These are phyloP conservation scores for Exophiala oligosperma DNA, from an alignment of 2,329 filamentous ascomycete species.

Conservation along the genomic window DNA sequence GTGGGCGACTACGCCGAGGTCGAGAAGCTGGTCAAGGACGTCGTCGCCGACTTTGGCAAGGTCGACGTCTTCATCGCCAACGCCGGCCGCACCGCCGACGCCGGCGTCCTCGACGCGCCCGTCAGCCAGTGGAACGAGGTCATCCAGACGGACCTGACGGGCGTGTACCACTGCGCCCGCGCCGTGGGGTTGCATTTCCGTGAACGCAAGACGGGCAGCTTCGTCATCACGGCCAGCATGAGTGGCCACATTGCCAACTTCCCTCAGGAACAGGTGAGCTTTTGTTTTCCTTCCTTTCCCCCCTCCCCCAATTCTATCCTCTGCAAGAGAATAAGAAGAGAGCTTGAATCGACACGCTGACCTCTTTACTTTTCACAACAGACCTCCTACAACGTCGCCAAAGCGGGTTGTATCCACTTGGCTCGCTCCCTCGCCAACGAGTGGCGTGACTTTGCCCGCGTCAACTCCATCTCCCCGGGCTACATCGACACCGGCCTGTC, in stretches of 20 bases:
- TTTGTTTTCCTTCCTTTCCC: slow-evolving; percentile 31
- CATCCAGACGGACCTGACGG: slow-evolving; percentile 83
- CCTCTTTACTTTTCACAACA: slow-evolving; percentile 9
- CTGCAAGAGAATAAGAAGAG: too few relatives aligned
- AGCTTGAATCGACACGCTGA: too few relatives aligned
- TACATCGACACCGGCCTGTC: slow-evolving; percentile 69
- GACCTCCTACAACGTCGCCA: slow-evolving; percentile 64
- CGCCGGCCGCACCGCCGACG: slow-evolving; percentile 69
- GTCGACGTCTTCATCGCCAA: slow-evolving; percentile 69
- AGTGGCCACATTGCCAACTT: slow-evolving; percentile 56
- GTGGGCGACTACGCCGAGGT: slow-evolving; percentile 59
- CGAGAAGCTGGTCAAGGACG: slow-evolving; percentile 57
- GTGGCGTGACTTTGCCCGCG: slow-evolving; percentile 68
- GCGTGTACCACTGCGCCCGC: slow-evolving; percentile 81
- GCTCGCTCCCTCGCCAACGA: slow-evolving; percentile 66
- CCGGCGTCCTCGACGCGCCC: slow-evolving; percentile 67
- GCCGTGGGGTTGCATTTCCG: slow-evolving; percentile 80
- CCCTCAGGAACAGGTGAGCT: slow-evolving; percentile 59
- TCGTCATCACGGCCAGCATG: slow-evolving; percentile 68
- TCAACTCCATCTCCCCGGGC: slow-evolving; percentile 67
- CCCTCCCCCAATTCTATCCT: not conserved
- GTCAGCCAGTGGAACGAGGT: slow-evolving; percentile 74
- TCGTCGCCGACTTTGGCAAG: slow-evolving; percentile 69
- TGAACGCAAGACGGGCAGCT: slow-evolving; percentile 62
- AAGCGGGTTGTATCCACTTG: slow-evolving; percentile 67